These are phyloP conservation scores for Biscogniauxia marginata DNA, from an alignment of 2,329 filamentous ascomycete species.

Conservation along the genomic window DNA sequence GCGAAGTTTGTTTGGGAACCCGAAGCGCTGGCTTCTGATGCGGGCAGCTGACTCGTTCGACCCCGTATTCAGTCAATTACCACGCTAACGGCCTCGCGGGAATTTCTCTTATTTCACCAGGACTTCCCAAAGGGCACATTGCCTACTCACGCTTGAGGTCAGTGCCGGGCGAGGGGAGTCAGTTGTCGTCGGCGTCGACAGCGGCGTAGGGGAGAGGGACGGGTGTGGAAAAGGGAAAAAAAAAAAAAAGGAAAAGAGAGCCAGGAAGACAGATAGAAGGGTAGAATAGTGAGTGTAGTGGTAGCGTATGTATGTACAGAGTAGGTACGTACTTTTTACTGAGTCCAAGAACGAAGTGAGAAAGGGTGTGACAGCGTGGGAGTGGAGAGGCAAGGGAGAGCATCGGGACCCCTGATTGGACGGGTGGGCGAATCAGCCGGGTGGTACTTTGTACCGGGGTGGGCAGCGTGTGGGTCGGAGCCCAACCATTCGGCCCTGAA, in stretches of 20 bases:
- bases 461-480: not conserved
- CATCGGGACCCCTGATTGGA: not conserved
- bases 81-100: slow-evolving; percentile 6
- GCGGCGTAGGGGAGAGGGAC: slow-evolving; percentile 5
- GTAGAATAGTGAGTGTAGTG: slow-evolving; percentile 8
- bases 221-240: slow-evolving; percentile 14
- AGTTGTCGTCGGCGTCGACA: slow-evolving; percentile 11
- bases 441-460: not conserved
- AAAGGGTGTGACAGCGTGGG: not conserved
- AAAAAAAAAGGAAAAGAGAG: slow-evolving; percentile 13
- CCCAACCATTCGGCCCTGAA: slow-evolving; percentile 1
- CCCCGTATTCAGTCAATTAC: slow-evolving; percentile 1
- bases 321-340: slow-evolving; percentile 4
- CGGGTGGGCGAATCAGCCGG: not conserved
- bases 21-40: slow-evolving; percentile 24
- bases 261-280: slow-evolving; percentile 15
- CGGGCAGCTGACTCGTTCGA: slow-evolving; percentile 15
- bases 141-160: not conserved
- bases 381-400: not conserved
- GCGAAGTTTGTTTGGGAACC: slow-evolving; percentile 26
- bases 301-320: too few relatives aligned
- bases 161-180: slow-evolving; percentile 1
- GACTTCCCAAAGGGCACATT: not conserved
- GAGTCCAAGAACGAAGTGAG: not conserved
- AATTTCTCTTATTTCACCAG: not conserved